Base-by-base conservation (phyloP, 345 rosid genomes). In the Aethionema arabicum region DNA sequence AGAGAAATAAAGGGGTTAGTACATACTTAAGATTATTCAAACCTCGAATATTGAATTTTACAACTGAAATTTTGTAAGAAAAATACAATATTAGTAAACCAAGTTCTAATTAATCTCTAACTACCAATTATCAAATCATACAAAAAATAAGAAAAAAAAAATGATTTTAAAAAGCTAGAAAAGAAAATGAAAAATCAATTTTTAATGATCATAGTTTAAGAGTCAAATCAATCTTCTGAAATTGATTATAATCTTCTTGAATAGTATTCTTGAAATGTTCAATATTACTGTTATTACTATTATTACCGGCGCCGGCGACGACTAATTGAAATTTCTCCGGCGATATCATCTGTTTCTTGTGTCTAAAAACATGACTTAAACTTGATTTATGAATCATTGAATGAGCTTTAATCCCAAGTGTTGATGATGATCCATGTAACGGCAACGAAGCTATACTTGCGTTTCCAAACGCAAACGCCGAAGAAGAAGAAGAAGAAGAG, bases 141-240 rank as follows among this genome's bases (percentile, higher is more conserved):
- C 45, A 21, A 47, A 55, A 45, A 6, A 48, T 36, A 33, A 64
- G 15, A 56, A 46, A 51, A 3, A 72, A 43, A 63, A 66, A 38
- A 10, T 4, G 3, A 40, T 49, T n/a, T n/a, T 7, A 53, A 9
- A 50, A 50, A 14, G 37, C 32, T 36, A 48, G 37, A 52, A 37
- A 52, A 30, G 36, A 31, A 35, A 35, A 44, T 36, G 4, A 47
- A 12, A 49, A 49, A 31, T 21, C 6, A 29, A 31, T n/a, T 11
- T n/a, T 11, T 50, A 65, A 68, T 69, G 76, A 32, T 82, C 66
- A 91, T 68, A 91, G 96, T 85, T 88, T 91, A 73, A 91, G 93
- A 53, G 96, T 88, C 82, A 91, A 74, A 75, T 91, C 98, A 71
- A 91, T 77, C 76, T 87, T 83, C 49, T 80, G 83, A 70, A 86